A percentile compares a stretch with the other conserved stretches of the same genome.
These are phyloP conservation scores for Plasmodium sp. DNA, from an alignment of 169 alveolate genomes.

Conservation along the genomic window DNA sequence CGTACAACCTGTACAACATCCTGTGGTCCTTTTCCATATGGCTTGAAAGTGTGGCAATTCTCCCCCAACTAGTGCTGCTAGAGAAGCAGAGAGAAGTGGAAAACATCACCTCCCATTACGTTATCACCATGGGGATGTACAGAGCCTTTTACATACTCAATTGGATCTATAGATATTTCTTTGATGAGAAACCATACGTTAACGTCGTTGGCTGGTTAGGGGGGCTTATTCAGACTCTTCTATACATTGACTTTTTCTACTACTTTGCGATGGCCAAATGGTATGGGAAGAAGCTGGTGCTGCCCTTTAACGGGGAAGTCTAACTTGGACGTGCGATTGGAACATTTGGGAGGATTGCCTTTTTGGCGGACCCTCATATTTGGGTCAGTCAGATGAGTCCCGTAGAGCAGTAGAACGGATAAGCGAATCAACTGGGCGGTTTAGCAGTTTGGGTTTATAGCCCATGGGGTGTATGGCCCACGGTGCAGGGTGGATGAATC, in stretches of 20 bases:
- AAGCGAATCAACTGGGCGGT: background rate
- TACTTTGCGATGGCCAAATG: slow-evolving; percentile 93
- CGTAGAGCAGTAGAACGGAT: background rate
- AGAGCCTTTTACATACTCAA: slow-evolving; percentile 94
- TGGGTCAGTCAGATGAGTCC: background rate
- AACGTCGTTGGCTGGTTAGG: slow-evolving; percentile 92
- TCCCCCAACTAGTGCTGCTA: slow-evolving; percentile 95
- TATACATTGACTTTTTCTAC: slow-evolving; percentile 96
- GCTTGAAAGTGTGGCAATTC: slow-evolving; percentile 97
- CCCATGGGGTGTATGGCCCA: background rate
- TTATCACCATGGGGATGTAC: slow-evolving; percentile 94
- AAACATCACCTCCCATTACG: slow-evolving; percentile 96
- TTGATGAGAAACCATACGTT: slow-evolving; percentile 87
- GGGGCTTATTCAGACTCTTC: slow-evolving; percentile 94
- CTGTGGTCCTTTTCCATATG: slow-evolving; percentile 96
- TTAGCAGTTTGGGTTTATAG: background rate
- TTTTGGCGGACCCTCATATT: background rate
- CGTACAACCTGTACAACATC: slow-evolving; percentile 85
- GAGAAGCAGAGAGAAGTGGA: slow-evolving; percentile 95
- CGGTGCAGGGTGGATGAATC: no score
- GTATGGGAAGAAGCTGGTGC: slow-evolving; percentile 90
- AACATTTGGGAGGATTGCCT: background rate
- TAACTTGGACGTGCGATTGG: background rate
- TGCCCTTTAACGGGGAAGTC: slow-evolving; percentile 88
- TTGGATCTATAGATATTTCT: slow-evolving; percentile 93